phyloP scores from a whole-genome alignment of 345 rosid genomes.

The Conringia planisiliqua region DNA sequence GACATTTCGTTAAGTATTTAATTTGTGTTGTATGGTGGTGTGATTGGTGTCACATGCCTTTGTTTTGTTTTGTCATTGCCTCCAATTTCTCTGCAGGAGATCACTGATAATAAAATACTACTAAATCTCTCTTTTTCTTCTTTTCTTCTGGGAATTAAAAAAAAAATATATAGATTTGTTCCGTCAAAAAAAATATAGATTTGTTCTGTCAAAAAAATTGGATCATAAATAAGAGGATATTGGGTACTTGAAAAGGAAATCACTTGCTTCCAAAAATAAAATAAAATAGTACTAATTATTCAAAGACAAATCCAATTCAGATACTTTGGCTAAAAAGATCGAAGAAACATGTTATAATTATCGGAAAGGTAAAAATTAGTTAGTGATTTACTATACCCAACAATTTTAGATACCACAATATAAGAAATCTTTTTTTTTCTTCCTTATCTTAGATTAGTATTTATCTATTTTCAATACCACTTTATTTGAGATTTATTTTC shows the following conservation, averaged over 20 bases:
- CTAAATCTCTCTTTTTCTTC: neutral
- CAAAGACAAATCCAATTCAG: neutral
- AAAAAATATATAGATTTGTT: neutral
- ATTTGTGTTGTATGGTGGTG: slow-evolving; percentile 14
- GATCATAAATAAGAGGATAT: slow-evolving; percentile 21
- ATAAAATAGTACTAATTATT: neutral
- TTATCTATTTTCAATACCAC: neutral
- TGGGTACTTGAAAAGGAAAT: slow-evolving; percentile 45
- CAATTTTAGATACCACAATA: slow-evolving; percentile 3
- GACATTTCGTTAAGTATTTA: neutral
- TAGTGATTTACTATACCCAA: neutral
- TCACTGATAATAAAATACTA: neutral
- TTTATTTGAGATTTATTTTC: no score
- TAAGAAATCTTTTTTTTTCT: neutral
- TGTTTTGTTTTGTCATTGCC: neutral
- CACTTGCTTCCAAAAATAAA: neutral
- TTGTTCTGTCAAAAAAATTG: neutral
- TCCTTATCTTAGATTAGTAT: neutral
- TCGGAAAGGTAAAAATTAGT: neutral
- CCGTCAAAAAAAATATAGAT: neutral
- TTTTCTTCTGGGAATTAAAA: neutral
- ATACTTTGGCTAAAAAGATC: neutral
- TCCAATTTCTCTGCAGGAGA: slow-evolving; percentile 16
- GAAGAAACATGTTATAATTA: neutral
- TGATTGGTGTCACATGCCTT: slow-evolving; percentile 34